These are phyloP conservation scores for Naganishia liquefaciens DNA, from an alignment of 1,284 basidiomycete species.

Conservation along the genomic window DNA sequence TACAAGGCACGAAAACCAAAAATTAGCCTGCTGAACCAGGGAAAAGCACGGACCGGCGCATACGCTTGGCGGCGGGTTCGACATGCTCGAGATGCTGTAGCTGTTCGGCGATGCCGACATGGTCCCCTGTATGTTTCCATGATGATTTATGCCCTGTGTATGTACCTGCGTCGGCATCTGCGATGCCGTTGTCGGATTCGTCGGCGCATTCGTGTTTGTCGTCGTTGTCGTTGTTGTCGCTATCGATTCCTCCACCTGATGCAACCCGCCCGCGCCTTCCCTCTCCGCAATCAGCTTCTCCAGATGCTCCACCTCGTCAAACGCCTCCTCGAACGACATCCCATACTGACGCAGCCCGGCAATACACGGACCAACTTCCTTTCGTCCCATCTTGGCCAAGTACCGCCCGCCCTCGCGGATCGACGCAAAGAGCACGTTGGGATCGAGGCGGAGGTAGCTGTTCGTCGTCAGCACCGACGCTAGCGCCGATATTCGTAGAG, in stretches of 20 bases:
- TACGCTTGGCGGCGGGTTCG: conserved; percentile 24
- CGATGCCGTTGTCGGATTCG: background rate
- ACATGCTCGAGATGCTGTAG: conserved; percentile 23
- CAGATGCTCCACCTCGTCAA: conserved; percentile 68
- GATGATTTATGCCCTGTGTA: conserved; percentile 6
- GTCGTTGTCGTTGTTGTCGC: too few species aligned
- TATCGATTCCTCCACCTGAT: too few species aligned
- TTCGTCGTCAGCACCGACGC: conserved; percentile 77
- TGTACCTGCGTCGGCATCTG: background rate
- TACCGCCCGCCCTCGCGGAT: conserved; percentile 77
- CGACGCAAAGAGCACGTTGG: conserved; percentile 80
- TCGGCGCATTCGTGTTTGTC: too few species aligned
- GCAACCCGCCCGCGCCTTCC: background rate
- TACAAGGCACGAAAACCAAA: background rate
- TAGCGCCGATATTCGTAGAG: conserved; percentile 79
- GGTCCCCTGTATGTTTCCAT: conserved; percentile 1
- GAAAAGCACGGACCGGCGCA: background rate
- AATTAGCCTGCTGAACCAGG: background rate
- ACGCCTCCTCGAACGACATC: conserved; percentile 67
- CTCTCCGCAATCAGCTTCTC: conserved; percentile 33
- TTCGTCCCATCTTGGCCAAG: conserved; percentile 75
- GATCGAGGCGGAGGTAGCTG: conserved; percentile 65
- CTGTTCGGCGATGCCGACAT: conserved; percentile 25
- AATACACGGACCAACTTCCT: conserved; percentile 78
- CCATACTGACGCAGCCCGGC: conserved; percentile 81